phyloP scores from a whole-genome alignment of 2,329 filamentous ascomycete genomes.

The Fusarium virguliforme region DNA sequence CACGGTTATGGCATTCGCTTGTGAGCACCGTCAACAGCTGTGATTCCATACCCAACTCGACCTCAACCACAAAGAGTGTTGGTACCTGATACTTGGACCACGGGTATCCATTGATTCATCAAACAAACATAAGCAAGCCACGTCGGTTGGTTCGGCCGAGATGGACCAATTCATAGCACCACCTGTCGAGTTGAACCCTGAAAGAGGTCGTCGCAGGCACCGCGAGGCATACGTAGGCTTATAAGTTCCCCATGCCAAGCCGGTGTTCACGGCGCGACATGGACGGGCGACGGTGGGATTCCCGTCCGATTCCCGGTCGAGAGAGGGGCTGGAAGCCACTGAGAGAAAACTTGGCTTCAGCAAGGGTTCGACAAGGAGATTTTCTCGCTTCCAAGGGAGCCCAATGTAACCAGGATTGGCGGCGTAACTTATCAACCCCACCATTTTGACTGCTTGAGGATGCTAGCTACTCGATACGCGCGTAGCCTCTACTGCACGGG shows the following conservation, averaged over 20 bases:
- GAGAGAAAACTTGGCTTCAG: slow-evolving; percentile 2
- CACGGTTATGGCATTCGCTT: not conserved
- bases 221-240: slow-evolving; percentile 21
- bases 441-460: slow-evolving; percentile 16
- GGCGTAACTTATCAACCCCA: slow-evolving; percentile 23
- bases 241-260: slow-evolving; percentile 7
- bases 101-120: slow-evolving; percentile 2
- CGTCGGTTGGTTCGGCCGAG: slow-evolving; percentile 6
- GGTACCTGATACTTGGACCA: slow-evolving; percentile 2
- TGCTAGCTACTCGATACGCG: slow-evolving; percentile 33
- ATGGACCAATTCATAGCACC: slow-evolving; percentile 10
- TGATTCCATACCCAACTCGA: slow-evolving; percentile 2
- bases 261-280: slow-evolving; percentile 17
- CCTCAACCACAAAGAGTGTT: not conserved
- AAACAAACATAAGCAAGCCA: slow-evolving; percentile 8
- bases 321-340: not conserved
- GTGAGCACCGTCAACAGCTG: not conserved
- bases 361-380: slow-evolving; percentile 9
- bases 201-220: slow-evolving; percentile 15
- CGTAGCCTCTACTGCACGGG: slow-evolving; percentile 28
- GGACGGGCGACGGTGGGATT: slow-evolving; percentile 11
- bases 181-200: slow-evolving; percentile 15
- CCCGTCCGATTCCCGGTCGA: slow-evolving; percentile 15
- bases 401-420: slow-evolving; percentile 14
- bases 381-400: not conserved